Base-by-base conservation (phyloP, 768 basidiomycete genomes). In the Tubosaeta brunneosetosa region DNA sequence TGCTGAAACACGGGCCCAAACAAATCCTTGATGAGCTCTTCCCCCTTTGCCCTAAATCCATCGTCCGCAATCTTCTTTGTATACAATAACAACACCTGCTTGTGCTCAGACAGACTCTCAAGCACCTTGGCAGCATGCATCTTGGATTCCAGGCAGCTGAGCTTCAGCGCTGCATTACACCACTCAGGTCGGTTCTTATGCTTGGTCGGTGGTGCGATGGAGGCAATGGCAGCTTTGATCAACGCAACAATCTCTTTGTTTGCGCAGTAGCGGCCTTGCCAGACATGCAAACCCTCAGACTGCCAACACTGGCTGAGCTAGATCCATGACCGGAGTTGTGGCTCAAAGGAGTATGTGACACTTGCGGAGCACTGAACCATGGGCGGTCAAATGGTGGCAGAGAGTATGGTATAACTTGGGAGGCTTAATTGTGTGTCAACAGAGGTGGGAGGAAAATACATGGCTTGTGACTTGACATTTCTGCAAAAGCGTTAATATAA, bases 1-100 rank as follows among this genome's bases (percentile, higher is more conserved):
- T 63, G 94, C 94, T 85, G 88, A 70, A 91, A 95, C 36, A 94
- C 73, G 0, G 94, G 94, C 14, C 94, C 94, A 60, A 88, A 84
- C 48, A 98, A 75, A 57, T 97, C 97, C 68, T 81, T 86, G 46
- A 95, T 80, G 50, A 99, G 69, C 67, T 98, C 95, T 66, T 97
- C 94, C 16, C 84, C 94, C 67, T 94, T 93, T 34, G 75, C 86
- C 55, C 81, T 75, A 66, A 92, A 93, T 0, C 88, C 93, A 66
- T 95, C 93, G 57, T 97, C 91, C 33, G 88, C 91, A 38, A 98
- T 74, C 71, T 82, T 85, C 74, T 81, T 88, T 34, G 91, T 86
- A 66, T 97, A 97, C 58, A 82, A 58, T 50, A 84, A 58, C 58
- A 97, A 64, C 50, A 81, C 82, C 61, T 84, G 79, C 66, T 84